Percentiles rank a stretch among this genome's conserved stretches.
Conservation (phyloP, 345 rosid genomes). For the Lenwebbia sp. region DNA sequence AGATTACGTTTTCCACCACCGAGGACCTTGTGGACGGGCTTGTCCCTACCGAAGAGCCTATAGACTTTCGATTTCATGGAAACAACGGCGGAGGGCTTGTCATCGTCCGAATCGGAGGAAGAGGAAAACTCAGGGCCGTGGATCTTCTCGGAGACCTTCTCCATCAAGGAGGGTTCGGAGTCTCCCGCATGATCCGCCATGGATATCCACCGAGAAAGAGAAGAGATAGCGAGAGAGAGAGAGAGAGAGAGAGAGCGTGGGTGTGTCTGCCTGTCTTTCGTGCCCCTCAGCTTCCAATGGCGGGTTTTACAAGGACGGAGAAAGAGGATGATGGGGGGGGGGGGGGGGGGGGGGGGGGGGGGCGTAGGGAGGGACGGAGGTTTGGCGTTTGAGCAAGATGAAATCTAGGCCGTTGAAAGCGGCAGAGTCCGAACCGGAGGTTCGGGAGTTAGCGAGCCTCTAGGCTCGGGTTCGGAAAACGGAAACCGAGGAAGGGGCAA, state of each 20-base stretch:
- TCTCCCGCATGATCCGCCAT: constrained; percentile 33
- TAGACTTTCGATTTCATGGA: constrained; percentile 37
- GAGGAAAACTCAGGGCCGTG: constrained; percentile 29
- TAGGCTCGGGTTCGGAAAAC: neutral
- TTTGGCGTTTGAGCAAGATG: neutral
- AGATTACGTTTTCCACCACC: constrained; percentile 85
- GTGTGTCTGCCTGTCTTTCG: neutral
- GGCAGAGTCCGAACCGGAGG: constrained; percentile 10
- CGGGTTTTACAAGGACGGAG: neutral
- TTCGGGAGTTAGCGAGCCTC: neutral
- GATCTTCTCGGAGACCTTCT: constrained; percentile 47
- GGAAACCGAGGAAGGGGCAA: neutral
- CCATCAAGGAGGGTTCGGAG: constrained; percentile 31
- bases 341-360: neutral
- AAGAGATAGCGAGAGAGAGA: neutral
- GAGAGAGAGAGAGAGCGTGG: neutral
- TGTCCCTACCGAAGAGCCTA: constrained; percentile 75
- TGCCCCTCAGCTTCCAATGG: neutral
- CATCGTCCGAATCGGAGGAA: constrained; percentile 55
- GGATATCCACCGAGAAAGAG: constrained; percentile 4
- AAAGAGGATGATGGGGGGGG: neutral
- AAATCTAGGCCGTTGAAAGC: constrained; percentile 14
- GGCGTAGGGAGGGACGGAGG: neutral
- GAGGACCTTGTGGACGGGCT: constrained; percentile 76
- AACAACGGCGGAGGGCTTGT: constrained; percentile 24